Evolutionary conservation across 176 grass and related monocot species (phyloP), one percentile per base, ranked within the genome.

Genomic region (Zizania latifolia): DNA sequence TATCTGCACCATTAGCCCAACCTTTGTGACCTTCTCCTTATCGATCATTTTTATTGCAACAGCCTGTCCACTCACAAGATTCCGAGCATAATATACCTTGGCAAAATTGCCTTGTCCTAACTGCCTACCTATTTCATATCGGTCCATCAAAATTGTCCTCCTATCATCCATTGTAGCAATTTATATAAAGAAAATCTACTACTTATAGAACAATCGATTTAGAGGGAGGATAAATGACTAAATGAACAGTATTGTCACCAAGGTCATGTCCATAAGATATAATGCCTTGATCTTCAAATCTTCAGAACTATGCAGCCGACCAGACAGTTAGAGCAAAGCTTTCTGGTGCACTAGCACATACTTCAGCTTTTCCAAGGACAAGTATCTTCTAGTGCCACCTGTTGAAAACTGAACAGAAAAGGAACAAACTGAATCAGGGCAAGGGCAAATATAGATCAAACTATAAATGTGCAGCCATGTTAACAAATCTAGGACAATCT

Each of bases 41-140:
- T 86, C 84, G 36, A 86, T 86, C 9, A 77, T 82, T 72, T 86
- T 92, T 78, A 92, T 88, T 5, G 89, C 89, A 55, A 91, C 89
- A 28, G 22, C 50, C 33, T 85, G 72, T 59, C 72, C 81, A 6
- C 24, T 51, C 6, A 9, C 65, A 16, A 88, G 60, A 33, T 88
- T 82, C 22, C 74, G 74, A 28, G 85, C 85, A 66, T 75, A 74
- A 48, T 79, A 88, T 8, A 92, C 89, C 78, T 88, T 85, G 0
- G 89, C 89, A 70, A 88, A 82, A 58, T 73, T 82, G 11, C 89
- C 89, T 50, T 88, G 85, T 28, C 85, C 89, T 32, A 92, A 50
- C 19, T 75, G 58, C 62, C 70, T 82, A 63, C 89, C 89, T 1
- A 88, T 72, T 74, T 92, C 85, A 27, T 85, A 92, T 6, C 73